Evolutionary conservation across 805 yeast species (phyloP), one percentile per base, ranked within the genome.

Genomic region (Huiozyma sinensis): DNA sequence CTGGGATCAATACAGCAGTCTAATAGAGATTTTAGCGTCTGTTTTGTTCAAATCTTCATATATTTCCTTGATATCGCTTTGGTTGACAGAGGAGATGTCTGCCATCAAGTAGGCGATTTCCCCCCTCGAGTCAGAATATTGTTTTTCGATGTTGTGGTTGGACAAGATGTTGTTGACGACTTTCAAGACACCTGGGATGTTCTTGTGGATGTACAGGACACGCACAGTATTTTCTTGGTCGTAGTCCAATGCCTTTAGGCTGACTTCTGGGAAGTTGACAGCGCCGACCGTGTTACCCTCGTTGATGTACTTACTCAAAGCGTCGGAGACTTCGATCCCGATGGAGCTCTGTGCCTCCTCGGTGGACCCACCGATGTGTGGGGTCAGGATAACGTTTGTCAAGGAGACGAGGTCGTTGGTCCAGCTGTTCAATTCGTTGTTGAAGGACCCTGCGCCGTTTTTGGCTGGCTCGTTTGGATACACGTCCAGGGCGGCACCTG

Each of bases 291-390:
- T 84, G 58, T 79, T 73, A 72, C 98, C 98, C 73, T 90, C 97
- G 69, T 89, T 90, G 65, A 92, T 83, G 72, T 88, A 92, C 63
- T 85, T 86, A 52, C 89, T 73, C 58, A 92, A 74, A 35, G 95
- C 80, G 39, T 83, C 73, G 48, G 82, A 86, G 49, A 92, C 98
- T 71, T 92, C 98, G 48, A 90, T 72, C 70, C 98, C 98, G 61
- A 92, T 92, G 36, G 97, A 95, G 45, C 85, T 76, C 75, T 92
- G 98, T 34, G 98, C 98, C 73, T 92, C 98, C 68, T 90, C 97
- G 40, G 98, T 92, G 42, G 97, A 88, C 54, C 98, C 98, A 69
- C 98, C 98, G 56, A 92, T 92, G 64, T 92, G 98, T 32, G 98
- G 98, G 44, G 97, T 82, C 59, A 92, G 75, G 52, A 92, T 88